Percentiles rank a stretch among this genome's conserved stretches.
Conservation (phyloP, 2,329 filamentous ascomycete species). For the Nigrospora sphaerica region DNA sequence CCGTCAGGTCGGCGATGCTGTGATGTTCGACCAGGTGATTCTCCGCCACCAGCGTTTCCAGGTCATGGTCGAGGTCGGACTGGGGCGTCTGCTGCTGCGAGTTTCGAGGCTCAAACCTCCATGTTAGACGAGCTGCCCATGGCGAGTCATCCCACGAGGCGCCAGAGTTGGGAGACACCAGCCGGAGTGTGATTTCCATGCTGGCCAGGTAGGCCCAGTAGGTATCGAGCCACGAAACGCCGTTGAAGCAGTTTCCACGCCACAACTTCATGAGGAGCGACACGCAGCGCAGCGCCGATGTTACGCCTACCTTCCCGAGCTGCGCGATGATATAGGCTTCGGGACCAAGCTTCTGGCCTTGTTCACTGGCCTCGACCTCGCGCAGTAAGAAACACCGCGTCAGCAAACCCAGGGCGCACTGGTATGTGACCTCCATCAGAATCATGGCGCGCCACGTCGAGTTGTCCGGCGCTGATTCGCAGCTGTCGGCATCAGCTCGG, state of each 20-base stretch:
- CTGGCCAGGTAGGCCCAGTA: conserved; percentile 14
- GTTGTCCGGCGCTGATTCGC: conserved; percentile 3
- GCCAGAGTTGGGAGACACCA: conserved; percentile 9
- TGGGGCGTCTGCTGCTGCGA: conserved; percentile 1
- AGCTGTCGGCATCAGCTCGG: conserved; percentile 4
- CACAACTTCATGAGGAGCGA: conserved; percentile 10
- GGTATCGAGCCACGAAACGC: conserved; percentile 13
- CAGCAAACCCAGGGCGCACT: conserved; percentile 16
- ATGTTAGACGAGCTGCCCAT: neutral
- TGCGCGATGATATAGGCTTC: conserved; percentile 5
- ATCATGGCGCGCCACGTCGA: conserved; percentile 13
- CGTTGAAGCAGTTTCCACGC: conserved; percentile 11
- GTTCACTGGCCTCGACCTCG: conserved; percentile 8
- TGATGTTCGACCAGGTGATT: conserved; percentile 7
- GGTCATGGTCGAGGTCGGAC: conserved; percentile 1
- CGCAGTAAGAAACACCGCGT: conserved; percentile 19
- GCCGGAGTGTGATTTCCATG: conserved; percentile 11
- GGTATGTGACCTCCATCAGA: conserved; percentile 18
- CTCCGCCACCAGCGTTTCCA: neutral
- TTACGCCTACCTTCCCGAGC: conserved; percentile 11
- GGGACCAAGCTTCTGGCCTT: conserved; percentile 4
- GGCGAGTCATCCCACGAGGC: neutral
- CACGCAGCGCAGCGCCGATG: conserved; percentile 13
- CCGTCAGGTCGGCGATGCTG: conserved; percentile 10
- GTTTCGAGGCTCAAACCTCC: conserved; percentile 4